A percentile compares a stretch with the other conserved stretches of the same genome.
These are phyloP conservation scores for Sporisorium scitamineum DNA, from an alignment of 1,284 basidiomycete genomes.

Conservation along the genomic window DNA sequence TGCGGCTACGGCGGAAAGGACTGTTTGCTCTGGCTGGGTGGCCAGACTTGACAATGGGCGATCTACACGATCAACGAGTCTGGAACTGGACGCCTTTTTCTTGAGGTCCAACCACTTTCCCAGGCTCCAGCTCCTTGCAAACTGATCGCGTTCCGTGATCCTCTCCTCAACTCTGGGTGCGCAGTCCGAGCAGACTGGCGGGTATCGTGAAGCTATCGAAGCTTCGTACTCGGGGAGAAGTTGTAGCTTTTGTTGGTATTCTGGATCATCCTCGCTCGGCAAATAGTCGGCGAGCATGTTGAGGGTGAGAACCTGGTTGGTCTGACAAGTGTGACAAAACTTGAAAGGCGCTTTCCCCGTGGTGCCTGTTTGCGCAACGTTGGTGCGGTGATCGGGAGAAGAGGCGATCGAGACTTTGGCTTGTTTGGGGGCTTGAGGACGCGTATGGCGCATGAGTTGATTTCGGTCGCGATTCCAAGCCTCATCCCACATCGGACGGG, in stretches of 20 bases:
- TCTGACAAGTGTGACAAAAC: slow-evolving; percentile 63
- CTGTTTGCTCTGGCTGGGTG: neutral
- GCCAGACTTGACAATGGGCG: neutral
- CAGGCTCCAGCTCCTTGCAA: slow-evolving; percentile 47
- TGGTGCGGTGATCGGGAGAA: neutral
- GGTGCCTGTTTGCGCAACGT: neutral
- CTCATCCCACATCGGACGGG: slow-evolving; percentile 56
- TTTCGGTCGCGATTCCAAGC: slow-evolving; percentile 37
- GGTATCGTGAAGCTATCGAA: slow-evolving; percentile 57
- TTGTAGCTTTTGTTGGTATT: slow-evolving; percentile 36
- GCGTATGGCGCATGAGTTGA: slow-evolving; percentile 27
- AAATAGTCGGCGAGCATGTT: slow-evolving; percentile 62
- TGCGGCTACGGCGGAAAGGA: neutral
- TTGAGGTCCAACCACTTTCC: slow-evolving; percentile 50
- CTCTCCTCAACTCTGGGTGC: slow-evolving; percentile 33
- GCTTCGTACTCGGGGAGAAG: slow-evolving; percentile 41
- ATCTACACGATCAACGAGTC: neutral
- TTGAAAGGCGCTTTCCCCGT: slow-evolving; percentile 2
- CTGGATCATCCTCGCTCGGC: slow-evolving; percentile 42
- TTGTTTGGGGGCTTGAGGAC: neutral
- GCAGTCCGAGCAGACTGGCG: slow-evolving; percentile 51
- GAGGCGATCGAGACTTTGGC: neutral
- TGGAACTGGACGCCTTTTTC: slow-evolving; percentile 16
- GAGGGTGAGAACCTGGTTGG: slow-evolving; percentile 60
- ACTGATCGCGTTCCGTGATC: slow-evolving; percentile 42